Percentiles rank a stretch among this genome's conserved stretches.
These are phyloP conservation scores for Acephala macrosclerotiorum DNA, from an alignment of 2,329 filamentous ascomycete species.

Conservation along the genomic window DNA sequence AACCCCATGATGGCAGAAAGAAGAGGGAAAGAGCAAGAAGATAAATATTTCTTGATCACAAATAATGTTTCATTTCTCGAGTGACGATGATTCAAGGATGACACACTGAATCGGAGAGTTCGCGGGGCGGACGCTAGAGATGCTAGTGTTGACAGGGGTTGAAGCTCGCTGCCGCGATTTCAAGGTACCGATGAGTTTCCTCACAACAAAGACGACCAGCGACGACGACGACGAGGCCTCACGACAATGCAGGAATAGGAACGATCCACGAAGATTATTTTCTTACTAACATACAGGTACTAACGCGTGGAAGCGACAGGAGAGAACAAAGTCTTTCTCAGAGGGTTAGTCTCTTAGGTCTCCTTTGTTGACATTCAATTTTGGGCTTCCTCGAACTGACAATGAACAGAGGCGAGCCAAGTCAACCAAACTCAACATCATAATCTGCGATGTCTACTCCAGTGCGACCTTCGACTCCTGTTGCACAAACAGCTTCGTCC, in stretches of 20 bases:
- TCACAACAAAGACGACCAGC: slow-evolving; percentile 27
- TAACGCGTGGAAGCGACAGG: slow-evolving; percentile 6
- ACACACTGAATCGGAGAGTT: slow-evolving; percentile 17
- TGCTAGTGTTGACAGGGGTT: slow-evolving; percentile 10
- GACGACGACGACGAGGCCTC: slow-evolving; percentile 12
- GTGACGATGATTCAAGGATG: slow-evolving; percentile 24
- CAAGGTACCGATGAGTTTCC: slow-evolving; percentile 12
- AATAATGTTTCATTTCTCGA: not conserved
- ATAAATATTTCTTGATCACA: not conserved
- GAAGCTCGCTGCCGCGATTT: slow-evolving; percentile 18
- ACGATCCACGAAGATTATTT: slow-evolving; percentile 8
- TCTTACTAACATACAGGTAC: slow-evolving; percentile 40
- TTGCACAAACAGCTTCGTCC: slow-evolving; percentile 31
- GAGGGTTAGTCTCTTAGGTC: slow-evolving; percentile 11
- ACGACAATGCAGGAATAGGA: slow-evolving; percentile 36
- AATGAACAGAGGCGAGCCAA: not conserved
- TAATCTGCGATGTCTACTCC: slow-evolving; percentile 37
- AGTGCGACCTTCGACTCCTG: slow-evolving; percentile 38
- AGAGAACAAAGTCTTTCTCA: not conserved
- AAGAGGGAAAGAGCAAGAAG: slow-evolving; percentile 1
- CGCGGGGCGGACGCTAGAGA: slow-evolving; percentile 17
- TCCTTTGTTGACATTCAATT: slow-evolving; percentile 33
- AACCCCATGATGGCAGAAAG: slow-evolving; percentile 37
- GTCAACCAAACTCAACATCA: not conserved
- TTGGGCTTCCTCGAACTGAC: not conserved